Evolutionary conservation across 108 stramenopile species (phyloP), one percentile per base, ranked within the genome.

Genomic region (Skeletonema menzelii): DNA sequence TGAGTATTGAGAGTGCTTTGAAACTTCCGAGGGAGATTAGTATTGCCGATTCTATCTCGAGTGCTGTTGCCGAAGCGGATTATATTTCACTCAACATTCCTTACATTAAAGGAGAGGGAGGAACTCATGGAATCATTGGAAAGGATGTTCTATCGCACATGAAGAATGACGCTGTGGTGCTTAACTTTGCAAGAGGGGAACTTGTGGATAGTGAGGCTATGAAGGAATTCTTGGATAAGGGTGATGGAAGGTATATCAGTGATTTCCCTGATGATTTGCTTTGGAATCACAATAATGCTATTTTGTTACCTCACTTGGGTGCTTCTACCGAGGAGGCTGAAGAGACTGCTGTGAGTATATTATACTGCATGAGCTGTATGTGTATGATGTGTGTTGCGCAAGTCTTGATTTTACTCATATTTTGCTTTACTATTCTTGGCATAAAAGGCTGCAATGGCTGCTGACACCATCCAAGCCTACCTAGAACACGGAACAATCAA

Each of bases 131-230:
- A 60, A 91, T 98, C 42, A 91, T 97, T 76, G 82, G 85, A 27
- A 75, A 81, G 59, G 93, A 94, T 27, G 76, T 94, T 27, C 69
- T 97, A 53, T 63, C 64, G 32, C 69, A 91, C 70, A 86, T 92
- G 76, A 98, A 96, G 77, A 67, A 82, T 34, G 88, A 86, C 55
- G 96, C 95, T 13, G 85, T 91, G 11, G 65, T 98, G 58, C 57
- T 98, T 56, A 98, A 98, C 82, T 98, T 96, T 82, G 96, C 98
- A 55, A 90, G 98, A 65, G 98, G 98, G 8, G 98, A 96, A 71
- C 71, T 98, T 49, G 96, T 98, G 17, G 91, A 97, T 72, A 90
- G 90, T 31, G 94, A 84, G 27, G 98, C 93, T 38, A 75, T 98
- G 83, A 93, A 95, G 76, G 82, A 85, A 31, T 91, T 88, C 74